These are phyloP conservation scores for Corinectria fuckeliana DNA, from an alignment of 2,329 filamentous ascomycete genomes.

Conservation along the genomic window DNA sequence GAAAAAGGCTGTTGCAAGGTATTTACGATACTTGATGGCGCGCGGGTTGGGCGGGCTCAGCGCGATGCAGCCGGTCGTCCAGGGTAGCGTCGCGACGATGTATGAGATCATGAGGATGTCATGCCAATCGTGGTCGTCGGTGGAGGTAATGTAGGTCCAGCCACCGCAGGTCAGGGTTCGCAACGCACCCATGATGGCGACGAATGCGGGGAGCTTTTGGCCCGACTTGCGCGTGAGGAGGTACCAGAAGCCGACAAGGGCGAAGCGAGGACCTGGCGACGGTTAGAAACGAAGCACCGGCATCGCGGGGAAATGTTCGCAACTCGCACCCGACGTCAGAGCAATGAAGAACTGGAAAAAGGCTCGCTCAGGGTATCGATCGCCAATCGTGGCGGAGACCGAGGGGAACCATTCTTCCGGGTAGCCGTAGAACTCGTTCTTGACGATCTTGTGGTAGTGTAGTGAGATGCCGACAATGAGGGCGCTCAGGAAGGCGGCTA, in stretches of 20 bases:
- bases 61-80: conserved; percentile 89
- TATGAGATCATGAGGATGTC: conserved; percentile 99
- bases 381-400: conserved; percentile 95
- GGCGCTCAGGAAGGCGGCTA: conserved; percentile 86
- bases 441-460: conserved; percentile 96
- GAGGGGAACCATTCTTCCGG: conserved; percentile 97
- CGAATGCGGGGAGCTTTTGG: conserved; percentile 78
- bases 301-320: background rate
- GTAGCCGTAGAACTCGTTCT: conserved; percentile 96
- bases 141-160: conserved; percentile 98
- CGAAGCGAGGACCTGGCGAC: conserved; percentile 81
- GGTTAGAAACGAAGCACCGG: conserved; percentile 23
- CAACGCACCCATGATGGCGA: conserved; percentile 81
- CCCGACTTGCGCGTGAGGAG: conserved; percentile 81
- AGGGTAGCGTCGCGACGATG: conserved; percentile 89
- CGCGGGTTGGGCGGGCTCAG: conserved; percentile 84
- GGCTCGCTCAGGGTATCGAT: conserved; percentile 94
- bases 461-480: conserved; percentile 80
- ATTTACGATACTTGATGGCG: conserved; percentile 89
- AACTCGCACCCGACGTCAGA: conserved; percentile 83
- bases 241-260: conserved; percentile 91
- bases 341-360: conserved; percentile 98
- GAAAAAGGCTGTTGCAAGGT: conserved; percentile 84
- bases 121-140: conserved; percentile 98
- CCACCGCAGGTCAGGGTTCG: conserved; percentile 93